Conservation (phyloP, 352 stramenopile species). For the Phytopythium mirpurense region DNA sequence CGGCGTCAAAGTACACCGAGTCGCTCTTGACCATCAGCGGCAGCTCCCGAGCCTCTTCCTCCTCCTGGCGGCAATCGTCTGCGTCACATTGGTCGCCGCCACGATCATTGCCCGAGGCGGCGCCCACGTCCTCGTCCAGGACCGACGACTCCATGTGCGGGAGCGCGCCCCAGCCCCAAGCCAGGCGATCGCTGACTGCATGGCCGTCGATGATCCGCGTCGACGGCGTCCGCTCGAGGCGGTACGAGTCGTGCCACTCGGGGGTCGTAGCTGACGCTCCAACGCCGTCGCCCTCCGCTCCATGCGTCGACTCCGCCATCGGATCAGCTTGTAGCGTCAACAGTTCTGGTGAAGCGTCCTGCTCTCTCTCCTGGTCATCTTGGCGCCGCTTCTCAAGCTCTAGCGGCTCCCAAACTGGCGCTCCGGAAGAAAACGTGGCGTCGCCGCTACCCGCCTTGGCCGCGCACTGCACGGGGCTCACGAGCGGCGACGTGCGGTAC, state of each 20-base stretch:
- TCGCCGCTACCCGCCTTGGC: not conserved
- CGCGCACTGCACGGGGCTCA: constrained; percentile 24
- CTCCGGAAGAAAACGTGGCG: not conserved
- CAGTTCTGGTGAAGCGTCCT: not conserved
- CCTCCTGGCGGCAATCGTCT: too few species aligned
- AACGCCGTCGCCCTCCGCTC: not conserved
- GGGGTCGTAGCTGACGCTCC: not conserved
- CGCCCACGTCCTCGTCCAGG: constrained; percentile 9
- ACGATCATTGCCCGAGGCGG: constrained; percentile 9
- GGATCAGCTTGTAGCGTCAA: not conserved
- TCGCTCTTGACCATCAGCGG: constrained; percentile 58
- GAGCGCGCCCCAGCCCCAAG: constrained; percentile 47
- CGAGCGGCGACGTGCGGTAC: constrained; percentile 58
- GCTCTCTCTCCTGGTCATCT: not conserved
- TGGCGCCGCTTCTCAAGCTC: not conserved
- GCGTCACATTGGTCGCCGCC: too few species aligned
- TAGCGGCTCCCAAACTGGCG: not conserved
- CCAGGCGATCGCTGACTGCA: constrained; percentile 31
- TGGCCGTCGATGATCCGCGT: constrained; percentile 7
- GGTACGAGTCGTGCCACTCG: constrained; percentile 15
- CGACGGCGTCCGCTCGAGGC: constrained; percentile 3
- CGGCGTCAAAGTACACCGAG: constrained; percentile 76
- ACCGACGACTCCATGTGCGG: constrained; percentile 26
- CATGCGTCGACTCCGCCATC: not conserved
- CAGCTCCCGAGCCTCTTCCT: constrained; percentile 17